Evolutionary conservation across 352 stramenopile species (phyloP), one percentile per base, ranked within the genome.

Genomic region (Pythium aquatile): DNA sequence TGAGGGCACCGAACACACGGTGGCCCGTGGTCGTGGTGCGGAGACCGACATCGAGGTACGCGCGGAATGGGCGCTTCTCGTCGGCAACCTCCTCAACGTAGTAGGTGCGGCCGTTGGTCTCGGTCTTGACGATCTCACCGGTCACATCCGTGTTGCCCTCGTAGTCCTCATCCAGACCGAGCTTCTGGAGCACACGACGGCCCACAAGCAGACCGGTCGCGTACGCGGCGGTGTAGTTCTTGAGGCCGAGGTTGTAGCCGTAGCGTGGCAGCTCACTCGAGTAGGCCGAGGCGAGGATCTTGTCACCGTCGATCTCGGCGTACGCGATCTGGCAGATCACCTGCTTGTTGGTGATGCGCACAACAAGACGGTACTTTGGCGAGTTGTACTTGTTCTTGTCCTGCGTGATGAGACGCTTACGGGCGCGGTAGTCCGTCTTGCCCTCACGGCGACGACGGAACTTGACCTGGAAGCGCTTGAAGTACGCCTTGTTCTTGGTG

Each of bases 331-430:
- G 97, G 83, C 94, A 98, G 81, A 99, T 98, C 14, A 99, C 92
- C 73, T 98, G 80, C 63, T 84, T 94, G 90, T 98, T 98, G 62
- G 96, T 98, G 77, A 98, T 96, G 70, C 94, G 91, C 59, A 98
- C 94, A 9, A 98, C 93, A 32, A 98, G 87, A 61, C 95, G 87
- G 82, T 98, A 98, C 89, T 99, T 99, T 63, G 96, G 97, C 68
- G 92, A 97, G 85, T 99, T 98, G 96, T 99, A 99, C 91, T 99
- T 99, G 96, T 99, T 99, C 96, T 99, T 99, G 78, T 98, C 97
- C 78, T 99, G 96, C 63, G 91, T 97, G 71, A 99, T 98, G 1
- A 99, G 80, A 73, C 96, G 91, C 87, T 99, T 99, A 73, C 98
- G 97, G 58, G 98, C 96, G 76, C 97, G 97, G 93, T 99, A 99